A percentile compares a stretch with the other conserved stretches of the same genome.
These are phyloP conservation scores for Auricularia heimuer DNA, from an alignment of 768 basidiomycete genomes.

Conservation along the genomic window DNA sequence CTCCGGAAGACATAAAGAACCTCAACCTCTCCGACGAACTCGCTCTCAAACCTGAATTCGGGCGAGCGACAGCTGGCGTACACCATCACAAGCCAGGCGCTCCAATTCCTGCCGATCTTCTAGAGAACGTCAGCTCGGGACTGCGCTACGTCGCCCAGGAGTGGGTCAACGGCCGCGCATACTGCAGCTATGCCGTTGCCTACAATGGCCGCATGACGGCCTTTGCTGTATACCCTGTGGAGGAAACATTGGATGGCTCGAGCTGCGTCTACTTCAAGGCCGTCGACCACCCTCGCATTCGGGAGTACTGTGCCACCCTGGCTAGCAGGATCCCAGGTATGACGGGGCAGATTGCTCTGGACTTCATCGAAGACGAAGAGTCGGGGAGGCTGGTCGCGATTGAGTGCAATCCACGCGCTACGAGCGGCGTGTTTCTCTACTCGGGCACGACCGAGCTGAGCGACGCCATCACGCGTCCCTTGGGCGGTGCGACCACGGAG, in stretches of 20 bases:
- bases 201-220: neutral
- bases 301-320: conserved; percentile 1
- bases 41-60: conserved; percentile 8
- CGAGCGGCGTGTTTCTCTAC: conserved; percentile 5
- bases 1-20: neutral
- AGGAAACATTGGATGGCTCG: conserved; percentile 5
- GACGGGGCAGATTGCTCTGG: conserved; percentile 4
- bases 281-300: conserved; percentile 4
- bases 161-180: conserved; percentile 3
- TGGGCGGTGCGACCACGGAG: neutral
- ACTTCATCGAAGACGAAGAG: conserved; percentile 5
- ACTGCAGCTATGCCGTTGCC: conserved; percentile 5
- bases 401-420: conserved; percentile 9
- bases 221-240: conserved; percentile 6
- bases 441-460: neutral
- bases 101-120: conserved; percentile 3
- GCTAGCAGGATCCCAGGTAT: neutral
- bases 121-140: conserved; percentile 1
- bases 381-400: conserved; percentile 4
- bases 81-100: conserved; percentile 6
- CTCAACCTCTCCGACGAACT: conserved; percentile 4
- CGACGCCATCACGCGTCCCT: neutral
- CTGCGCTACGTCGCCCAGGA: conserved; percentile 6
- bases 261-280: conserved; percentile 7
- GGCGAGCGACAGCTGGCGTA: conserved; percentile 4